phyloP scores from a whole-genome alignment of 805 yeast genomes.

The Candida incommunis region DNA sequence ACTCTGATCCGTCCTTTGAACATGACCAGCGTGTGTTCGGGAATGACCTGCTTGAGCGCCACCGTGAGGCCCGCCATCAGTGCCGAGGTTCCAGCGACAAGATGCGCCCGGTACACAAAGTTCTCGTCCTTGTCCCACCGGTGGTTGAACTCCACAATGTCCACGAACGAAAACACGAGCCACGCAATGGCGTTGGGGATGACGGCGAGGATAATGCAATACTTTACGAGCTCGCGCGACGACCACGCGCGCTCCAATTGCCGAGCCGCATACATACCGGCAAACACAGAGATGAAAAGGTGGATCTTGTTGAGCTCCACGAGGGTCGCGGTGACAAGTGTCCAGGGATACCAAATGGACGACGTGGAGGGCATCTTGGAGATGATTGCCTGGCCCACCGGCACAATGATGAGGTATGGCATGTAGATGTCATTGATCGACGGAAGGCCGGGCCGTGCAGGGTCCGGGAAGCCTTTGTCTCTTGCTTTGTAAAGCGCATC shows the following conservation, averaged over 20 bases:
- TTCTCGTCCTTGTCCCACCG: constrained; percentile 9
- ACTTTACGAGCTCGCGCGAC: constrained; percentile 33
- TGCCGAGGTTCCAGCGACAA: constrained; percentile 36
- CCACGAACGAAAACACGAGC: constrained; percentile 7
- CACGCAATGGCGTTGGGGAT: constrained; percentile 26
- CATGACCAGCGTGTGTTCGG: constrained; percentile 41
- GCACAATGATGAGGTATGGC: constrained; percentile 36
- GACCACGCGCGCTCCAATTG: constrained; percentile 57
- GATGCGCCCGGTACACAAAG: constrained; percentile 9
- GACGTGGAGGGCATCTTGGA: constrained; percentile 12
- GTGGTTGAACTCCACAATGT: not conserved
- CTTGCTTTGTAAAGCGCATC: constrained; percentile 10
- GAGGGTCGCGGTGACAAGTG: constrained; percentile 29
- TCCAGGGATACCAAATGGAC: constrained; percentile 32
- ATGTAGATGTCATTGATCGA: constrained; percentile 28
- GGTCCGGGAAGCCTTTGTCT: constrained; percentile 24
- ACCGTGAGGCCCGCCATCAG: constrained; percentile 45
- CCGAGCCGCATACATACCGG: constrained; percentile 37
- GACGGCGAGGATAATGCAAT: constrained; percentile 25
- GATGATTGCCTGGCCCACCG: constrained; percentile 23
- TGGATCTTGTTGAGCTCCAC: constrained; percentile 30
- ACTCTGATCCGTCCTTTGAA: constrained; percentile 34
- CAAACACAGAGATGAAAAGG: constrained; percentile 22
- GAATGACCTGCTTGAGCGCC: constrained; percentile 50
- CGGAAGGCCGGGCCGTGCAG: not conserved